Evolutionary conservation across 768 basidiomycete species (phyloP), one percentile per base, ranked within the genome.

Genomic region (Kwoniella sp.): DNA sequence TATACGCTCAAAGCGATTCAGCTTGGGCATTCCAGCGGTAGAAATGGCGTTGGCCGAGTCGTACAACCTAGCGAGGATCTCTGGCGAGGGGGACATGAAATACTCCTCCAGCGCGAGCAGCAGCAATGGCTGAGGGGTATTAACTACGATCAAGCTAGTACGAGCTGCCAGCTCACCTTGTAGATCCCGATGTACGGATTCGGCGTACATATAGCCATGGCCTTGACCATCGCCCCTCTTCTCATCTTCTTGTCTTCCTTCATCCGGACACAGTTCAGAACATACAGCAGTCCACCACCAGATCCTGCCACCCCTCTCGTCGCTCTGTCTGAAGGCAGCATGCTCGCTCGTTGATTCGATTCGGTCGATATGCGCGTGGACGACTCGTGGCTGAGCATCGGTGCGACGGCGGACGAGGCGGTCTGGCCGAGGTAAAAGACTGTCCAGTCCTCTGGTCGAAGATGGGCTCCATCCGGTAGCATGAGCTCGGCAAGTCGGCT

Each of bases 341-440:
- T 46, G 36, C 56, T 55, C 4, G 52, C 53, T 19, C 50, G 19
- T 27, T 33, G 41, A 7, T 51, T 28, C 17, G 40, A 50, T 36
- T 46, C 52, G 45, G 34, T 46, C n/a, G 51, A 53, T 43, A 50
- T 29, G 22, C 49, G n/a, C 15, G 17, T 44, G 36, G 56, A 37
- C 5, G 58, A 62, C 39, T 70, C 69, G 39, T 69, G 58, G 1
- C 87, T 83, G 34, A 92, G 79, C 14, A 90, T 81, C 5, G 89
- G 87, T 1, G 84, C 82, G 59, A 93, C 88, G 15, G 84, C 85
- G 68, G 91, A 90, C 76, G 85, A 87, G 0, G 84, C 80, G 0
- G 88, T 89, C 75, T 96, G 95, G 70, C 96, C 96, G 51, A 99
- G 81, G 74, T 93, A 95, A 80, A 99, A 99, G 37, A 96, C 84